Percentiles rank a stretch among this genome's conserved stretches.
Conservation (phyloP, 495 filamentous ascomycete genomes). For the Cladorrhinum samala region DNA sequence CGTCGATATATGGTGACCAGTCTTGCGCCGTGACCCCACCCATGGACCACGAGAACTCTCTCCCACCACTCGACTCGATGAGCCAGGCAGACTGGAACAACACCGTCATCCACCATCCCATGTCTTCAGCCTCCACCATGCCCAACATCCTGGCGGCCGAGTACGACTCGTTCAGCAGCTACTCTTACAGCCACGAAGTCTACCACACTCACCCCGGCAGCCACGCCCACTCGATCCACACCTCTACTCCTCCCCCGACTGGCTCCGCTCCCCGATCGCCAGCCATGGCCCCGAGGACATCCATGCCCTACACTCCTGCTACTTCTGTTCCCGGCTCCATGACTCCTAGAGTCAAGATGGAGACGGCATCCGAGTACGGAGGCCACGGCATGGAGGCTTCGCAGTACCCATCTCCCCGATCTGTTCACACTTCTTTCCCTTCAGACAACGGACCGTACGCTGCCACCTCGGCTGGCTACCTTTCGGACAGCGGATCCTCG, state of each 20-base stretch:
- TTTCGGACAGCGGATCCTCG: conserved; percentile 39
- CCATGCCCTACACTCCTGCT: conserved; percentile 31
- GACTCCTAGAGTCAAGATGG: conserved; percentile 48
- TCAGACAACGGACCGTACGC: conserved; percentile 33
- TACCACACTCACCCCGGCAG: conserved; percentile 39
- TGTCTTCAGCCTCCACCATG: conserved; percentile 34
- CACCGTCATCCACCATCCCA: conserved; percentile 30
- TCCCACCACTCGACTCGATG: conserved; percentile 40
- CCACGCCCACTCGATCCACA: conserved; percentile 39
- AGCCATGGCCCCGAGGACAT: conserved; percentile 27
- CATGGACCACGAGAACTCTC: conserved; percentile 36
- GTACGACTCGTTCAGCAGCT: conserved; percentile 47
- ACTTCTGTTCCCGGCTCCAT: conserved; percentile 30
- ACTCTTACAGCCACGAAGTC: conserved; percentile 44
- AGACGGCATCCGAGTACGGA: conserved; percentile 35
- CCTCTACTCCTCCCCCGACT: conserved; percentile 36
- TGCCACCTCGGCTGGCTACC: conserved; percentile 38
- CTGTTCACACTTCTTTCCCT: conserved; percentile 36
- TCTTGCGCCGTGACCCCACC: conserved; percentile 31
- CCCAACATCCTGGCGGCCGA: conserved; percentile 47
- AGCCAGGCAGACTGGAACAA: conserved; percentile 38
- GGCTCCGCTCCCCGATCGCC: conserved; percentile 40
- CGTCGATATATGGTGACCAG: conserved; percentile 38
- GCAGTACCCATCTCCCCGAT: conserved; percentile 44
- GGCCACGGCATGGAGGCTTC: conserved; percentile 33